These are phyloP conservation scores for Gracilariopsis chorda DNA, from an alignment of 23 red algal genomes.

Conservation along the genomic window DNA sequence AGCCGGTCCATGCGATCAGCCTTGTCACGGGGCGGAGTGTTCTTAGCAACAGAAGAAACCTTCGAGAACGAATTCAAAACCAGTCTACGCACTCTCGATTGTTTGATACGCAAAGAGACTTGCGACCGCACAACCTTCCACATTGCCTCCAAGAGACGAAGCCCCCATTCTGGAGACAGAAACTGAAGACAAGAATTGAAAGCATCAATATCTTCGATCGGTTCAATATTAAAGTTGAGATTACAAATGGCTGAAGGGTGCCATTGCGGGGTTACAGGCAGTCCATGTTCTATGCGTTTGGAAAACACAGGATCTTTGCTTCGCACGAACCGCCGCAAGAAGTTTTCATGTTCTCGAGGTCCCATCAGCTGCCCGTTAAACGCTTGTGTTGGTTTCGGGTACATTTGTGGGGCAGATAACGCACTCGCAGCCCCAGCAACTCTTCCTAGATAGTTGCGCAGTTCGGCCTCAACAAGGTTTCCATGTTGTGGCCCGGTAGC, in stretches of 20 bases:
- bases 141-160: conserved; percentile 13
- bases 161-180: conserved; percentile 34
- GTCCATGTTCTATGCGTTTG: background rate
- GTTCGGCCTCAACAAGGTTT: conserved; percentile 58
- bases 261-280: conserved; percentile 35
- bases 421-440: conserved; percentile 47
- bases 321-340: conserved; percentile 60
- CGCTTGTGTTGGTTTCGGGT: conserved; percentile 71
- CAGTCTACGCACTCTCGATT: conserved; percentile 15
- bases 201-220: conserved; percentile 33
- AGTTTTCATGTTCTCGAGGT: conserved; percentile 57
- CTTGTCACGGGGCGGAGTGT: conserved; percentile 20
- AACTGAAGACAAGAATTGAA: conserved; percentile 8
- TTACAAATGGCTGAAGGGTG: conserved; percentile 56
- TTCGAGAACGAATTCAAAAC: conserved; percentile 50
- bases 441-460: conserved; percentile 55
- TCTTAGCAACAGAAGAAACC: background rate
- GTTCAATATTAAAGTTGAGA: conserved; percentile 47
- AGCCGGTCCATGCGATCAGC: conserved; percentile 27
- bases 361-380: conserved; percentile 63
- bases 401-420: conserved; percentile 34
- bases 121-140: conserved; percentile 59
- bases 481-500: conserved; percentile 14
- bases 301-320: conserved; percentile 34
- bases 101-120: conserved; percentile 12